phyloP scores from a whole-genome alignment of 306 rosid genomes.

The Acacia confusa region DNA sequence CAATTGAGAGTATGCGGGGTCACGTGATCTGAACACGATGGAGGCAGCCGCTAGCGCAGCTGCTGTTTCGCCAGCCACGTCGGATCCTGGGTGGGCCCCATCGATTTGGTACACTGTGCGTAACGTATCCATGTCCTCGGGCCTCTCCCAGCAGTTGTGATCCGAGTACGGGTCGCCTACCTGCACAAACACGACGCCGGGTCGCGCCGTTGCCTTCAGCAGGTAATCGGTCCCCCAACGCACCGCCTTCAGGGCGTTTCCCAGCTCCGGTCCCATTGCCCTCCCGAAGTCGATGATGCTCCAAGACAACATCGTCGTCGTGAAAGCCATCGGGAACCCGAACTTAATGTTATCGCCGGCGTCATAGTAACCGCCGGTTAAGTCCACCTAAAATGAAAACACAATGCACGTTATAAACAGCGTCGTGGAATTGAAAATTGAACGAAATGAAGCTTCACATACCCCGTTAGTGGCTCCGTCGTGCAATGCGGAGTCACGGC shows the following conservation, averaged over 20 bases:
- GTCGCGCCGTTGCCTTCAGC: conserved; percentile 69
- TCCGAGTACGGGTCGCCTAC: conserved; percentile 87
- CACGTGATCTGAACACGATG: conserved; percentile 97
- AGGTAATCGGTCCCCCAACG: conserved; percentile 88
- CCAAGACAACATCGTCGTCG: conserved; percentile 86
- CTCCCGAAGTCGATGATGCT: conserved; percentile 84
- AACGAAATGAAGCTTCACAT: not conserved
- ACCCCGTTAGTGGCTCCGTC: conserved; percentile 86
- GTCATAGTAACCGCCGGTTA: conserved; percentile 92
- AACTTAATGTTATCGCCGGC: conserved; percentile 97
- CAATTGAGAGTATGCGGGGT: conserved; percentile 71
- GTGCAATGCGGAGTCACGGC: conserved; percentile 80
- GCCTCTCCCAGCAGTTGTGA: conserved; percentile 98
- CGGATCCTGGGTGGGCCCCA: conserved; percentile 83
- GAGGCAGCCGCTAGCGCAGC: conserved; percentile 99
- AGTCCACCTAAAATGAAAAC: conserved; percentile 60
- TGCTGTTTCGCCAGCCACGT: conserved; percentile 97
- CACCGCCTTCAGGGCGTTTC: conserved; percentile 67
- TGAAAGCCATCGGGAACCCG: conserved; percentile 97
- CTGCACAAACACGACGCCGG: conserved; percentile 79
- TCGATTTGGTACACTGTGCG: conserved; percentile 78
- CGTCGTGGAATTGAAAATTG: not conserved
- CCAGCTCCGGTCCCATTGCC: conserved; percentile 77
- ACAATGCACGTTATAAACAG: conserved; percentile 26
- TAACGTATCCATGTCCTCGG: conserved; percentile 95